These are phyloP conservation scores for Pseudocohnilembus persalinus DNA, from an alignment of 169 alveolate species.

Conservation along the genomic window DNA sequence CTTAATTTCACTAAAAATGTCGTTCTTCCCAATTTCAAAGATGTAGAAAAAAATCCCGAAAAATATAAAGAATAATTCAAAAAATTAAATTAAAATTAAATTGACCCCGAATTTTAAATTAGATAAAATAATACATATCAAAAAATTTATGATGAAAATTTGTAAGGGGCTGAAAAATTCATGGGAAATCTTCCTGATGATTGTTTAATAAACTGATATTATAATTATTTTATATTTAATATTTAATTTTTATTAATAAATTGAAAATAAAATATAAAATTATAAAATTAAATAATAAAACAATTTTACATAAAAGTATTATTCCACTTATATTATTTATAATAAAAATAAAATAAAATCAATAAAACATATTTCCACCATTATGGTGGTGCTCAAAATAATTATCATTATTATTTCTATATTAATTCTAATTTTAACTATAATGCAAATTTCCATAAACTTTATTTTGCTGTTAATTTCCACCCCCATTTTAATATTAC, in stretches of 20 bases:
- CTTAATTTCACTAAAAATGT: background rate
- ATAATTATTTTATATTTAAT: slow-evolving; percentile 1
- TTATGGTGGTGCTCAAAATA: background rate
- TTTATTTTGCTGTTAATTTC: too few species aligned
- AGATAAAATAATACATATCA: slow-evolving; percentile 5
- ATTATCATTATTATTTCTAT: too few species aligned
- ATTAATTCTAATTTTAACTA: too few species aligned
- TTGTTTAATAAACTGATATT: slow-evolving; percentile 7
- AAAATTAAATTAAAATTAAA: too few species aligned
- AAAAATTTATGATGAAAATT: slow-evolving; percentile 11
- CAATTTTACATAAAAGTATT: background rate
- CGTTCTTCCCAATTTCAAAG: too few species aligned
- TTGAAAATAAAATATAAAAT: background rate
- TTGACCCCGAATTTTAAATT: background rate
- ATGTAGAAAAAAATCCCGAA: background rate
- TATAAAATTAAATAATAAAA: too few species aligned
- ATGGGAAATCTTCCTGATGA: slow-evolving; percentile 33
- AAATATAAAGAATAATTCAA: too few species aligned
- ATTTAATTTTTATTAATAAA: too few species aligned
- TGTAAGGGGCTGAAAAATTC: slow-evolving; percentile 8
- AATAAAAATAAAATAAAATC: too few species aligned
- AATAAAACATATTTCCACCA: too few species aligned
- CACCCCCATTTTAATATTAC: too few species aligned
- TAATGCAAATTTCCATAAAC: too few species aligned
- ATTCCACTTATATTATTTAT: background rate